A percentile compares a stretch with the other conserved stretches of the same genome.
These are phyloP conservation scores for Acephala macrosclerotiorum DNA, from an alignment of 2,329 filamentous ascomycete species.

Conservation along the genomic window DNA sequence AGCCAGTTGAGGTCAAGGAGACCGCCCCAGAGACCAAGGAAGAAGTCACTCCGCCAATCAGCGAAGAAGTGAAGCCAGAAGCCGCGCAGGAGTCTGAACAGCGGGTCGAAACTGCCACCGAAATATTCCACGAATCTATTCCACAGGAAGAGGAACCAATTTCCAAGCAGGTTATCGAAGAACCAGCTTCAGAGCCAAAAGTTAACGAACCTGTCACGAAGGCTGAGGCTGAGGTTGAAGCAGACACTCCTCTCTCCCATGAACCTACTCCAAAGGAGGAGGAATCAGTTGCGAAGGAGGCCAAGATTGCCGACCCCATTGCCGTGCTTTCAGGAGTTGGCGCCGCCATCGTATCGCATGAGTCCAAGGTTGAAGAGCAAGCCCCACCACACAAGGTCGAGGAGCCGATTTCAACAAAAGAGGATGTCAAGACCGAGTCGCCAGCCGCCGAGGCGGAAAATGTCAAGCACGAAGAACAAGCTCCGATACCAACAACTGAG, in stretches of 20 bases:
- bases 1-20: neutral
- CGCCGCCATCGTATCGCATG: neutral
- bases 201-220: no score
- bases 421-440: neutral
- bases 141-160: neutral
- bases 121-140: neutral
- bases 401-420: neutral
- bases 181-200: no score
- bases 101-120: no score
- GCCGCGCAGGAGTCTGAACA: neutral
- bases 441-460: neutral
- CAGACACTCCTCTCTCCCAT: no score
- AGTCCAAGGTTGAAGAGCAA: neutral
- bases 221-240: neutral
- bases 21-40: neutral
- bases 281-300: neutral
- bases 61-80: neutral
- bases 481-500: neutral
- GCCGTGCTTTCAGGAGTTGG: neutral
- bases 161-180: neutral
- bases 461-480: neutral
- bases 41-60: neutral
- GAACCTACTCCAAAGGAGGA: neutral
- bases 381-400: neutral
- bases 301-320: neutral